These are phyloP conservation scores for Myriosclerotinia curreyana DNA, from an alignment of 2,329 filamentous ascomycete genomes.

Conservation along the genomic window DNA sequence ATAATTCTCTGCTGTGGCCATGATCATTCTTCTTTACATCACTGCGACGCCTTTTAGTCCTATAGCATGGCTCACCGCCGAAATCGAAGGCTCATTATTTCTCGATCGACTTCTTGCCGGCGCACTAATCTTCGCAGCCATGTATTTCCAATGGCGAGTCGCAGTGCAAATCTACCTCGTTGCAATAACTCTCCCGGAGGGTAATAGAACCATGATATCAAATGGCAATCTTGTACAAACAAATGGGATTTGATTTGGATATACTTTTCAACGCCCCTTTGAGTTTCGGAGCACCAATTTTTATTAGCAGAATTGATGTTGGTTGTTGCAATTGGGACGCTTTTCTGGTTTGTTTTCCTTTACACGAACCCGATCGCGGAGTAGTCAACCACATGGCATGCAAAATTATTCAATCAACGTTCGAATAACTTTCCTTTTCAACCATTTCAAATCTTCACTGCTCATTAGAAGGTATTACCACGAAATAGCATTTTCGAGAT, in stretches of 20 bases:
- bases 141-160: slow-evolving; percentile 31
- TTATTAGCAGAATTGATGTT: too few species aligned
- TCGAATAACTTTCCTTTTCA: too few species aligned
- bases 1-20: slow-evolving; percentile 5
- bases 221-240: slow-evolving; percentile 9
- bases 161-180: slow-evolving; percentile 25
- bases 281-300: too few species aligned
- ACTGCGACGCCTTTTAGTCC: slow-evolving; percentile 30
- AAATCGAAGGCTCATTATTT: slow-evolving; percentile 23
- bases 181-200: slow-evolving; percentile 10
- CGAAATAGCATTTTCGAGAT: too few species aligned
- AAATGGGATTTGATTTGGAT: slow-evolving; percentile 22
- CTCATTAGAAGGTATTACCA: too few species aligned
- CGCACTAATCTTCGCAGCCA: slow-evolving; percentile 26
- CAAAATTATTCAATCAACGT: too few species aligned
- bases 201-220: slow-evolving; percentile 4
- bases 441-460: too few species aligned
- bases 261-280: slow-evolving; percentile 16
- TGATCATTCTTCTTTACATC: slow-evolving; percentile 25
- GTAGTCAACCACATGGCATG: too few species aligned
- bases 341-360: too few species aligned
- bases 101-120: slow-evolving; percentile 29
- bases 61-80: slow-evolving; percentile 27
- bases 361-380: too few species aligned
- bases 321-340: background rate